Evolutionary conservation across 345 rosid species (phyloP), one percentile per base, ranked within the genome.

Genomic region (Hibiscus syriacus): DNA sequence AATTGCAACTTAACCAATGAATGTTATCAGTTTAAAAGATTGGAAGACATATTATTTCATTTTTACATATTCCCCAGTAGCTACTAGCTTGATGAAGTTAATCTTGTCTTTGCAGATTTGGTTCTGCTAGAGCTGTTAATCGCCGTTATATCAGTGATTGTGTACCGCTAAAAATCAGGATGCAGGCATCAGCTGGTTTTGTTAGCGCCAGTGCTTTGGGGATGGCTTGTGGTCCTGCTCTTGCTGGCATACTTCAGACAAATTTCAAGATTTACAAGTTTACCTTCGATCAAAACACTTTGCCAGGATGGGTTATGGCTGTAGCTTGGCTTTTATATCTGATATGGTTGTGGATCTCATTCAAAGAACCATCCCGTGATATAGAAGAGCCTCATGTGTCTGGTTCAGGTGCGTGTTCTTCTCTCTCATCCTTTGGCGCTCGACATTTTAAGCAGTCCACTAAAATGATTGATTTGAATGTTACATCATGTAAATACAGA

Each of bases 191-290:
- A 0, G 99, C 99, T 0, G 99, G 94, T 67, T 95, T 95, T 83
- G 99, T 95, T 73, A 95, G 99, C 82, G 99, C 99, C 71, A 95
- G 99, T 84, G 99, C 99, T 74, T 93, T 95, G 22, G 98, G 99
- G 73, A 92, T 95, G 99, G 99, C 99, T 55, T 92, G 97, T 82
- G 99, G 99, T 79, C 99, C 99, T 61, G 98, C 96, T 55, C 90
- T 95, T 43, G 98, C 98, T 55, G 99, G 97, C 73, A 65, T 95
- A 68, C 97, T 95, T 64, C 99, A 95, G 75, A 73, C 76, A n/a
- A 83, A 87, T 57, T 92, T 95, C 76, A 92, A 84, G 83, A 77
- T 95, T 46, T 88, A 79, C 80, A 84, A 84, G 77, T 48, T 95
- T 0, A 92, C 98, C 19, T 88, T 95, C 79, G 87, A 92, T 73